These are phyloP conservation scores for Saturnispora bothae DNA, from an alignment of 805 yeast species.

Conservation along the genomic window DNA sequence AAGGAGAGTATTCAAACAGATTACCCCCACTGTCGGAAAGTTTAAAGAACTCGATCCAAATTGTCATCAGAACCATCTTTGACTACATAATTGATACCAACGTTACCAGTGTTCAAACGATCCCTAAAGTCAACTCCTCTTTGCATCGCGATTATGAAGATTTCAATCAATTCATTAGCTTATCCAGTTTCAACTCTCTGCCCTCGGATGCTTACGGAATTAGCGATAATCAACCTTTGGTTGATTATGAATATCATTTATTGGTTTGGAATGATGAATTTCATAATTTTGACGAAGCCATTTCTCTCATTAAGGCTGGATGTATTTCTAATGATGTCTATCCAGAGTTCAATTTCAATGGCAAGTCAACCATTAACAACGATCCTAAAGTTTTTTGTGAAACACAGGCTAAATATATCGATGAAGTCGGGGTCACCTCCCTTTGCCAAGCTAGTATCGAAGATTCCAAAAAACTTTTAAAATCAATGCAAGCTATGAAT, in stretches of 20 bases:
- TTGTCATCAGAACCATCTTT: constrained; percentile 24
- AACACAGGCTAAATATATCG: constrained; percentile 6
- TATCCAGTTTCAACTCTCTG: constrained; percentile 20
- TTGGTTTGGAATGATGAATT: constrained; percentile 73
- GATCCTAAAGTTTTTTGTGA: not conserved
- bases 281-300: constrained; percentile 39
- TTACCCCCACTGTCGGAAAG: constrained; percentile 14
- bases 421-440: constrained; percentile 7
- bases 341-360: constrained; percentile 7
- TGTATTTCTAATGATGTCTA: constrained; percentile 1
- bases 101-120: constrained; percentile 23
- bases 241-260: constrained; percentile 31
- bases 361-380: not conserved
- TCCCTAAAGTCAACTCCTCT: constrained; percentile 10
- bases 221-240: constrained; percentile 23
- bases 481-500: constrained; percentile 3
- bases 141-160: constrained; percentile 6
- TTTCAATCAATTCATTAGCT: not conserved
- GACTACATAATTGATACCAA: constrained; percentile 35
- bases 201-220: constrained; percentile 27
- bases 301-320: constrained; percentile 13
- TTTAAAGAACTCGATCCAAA: constrained; percentile 17
- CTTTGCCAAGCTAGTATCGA: not conserved
- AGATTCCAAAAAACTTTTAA: not conserved
- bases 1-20: constrained; percentile 3